These are phyloP conservation scores for Xylaria grammica DNA, from an alignment of 495 filamentous ascomycete species.

Conservation along the genomic window DNA sequence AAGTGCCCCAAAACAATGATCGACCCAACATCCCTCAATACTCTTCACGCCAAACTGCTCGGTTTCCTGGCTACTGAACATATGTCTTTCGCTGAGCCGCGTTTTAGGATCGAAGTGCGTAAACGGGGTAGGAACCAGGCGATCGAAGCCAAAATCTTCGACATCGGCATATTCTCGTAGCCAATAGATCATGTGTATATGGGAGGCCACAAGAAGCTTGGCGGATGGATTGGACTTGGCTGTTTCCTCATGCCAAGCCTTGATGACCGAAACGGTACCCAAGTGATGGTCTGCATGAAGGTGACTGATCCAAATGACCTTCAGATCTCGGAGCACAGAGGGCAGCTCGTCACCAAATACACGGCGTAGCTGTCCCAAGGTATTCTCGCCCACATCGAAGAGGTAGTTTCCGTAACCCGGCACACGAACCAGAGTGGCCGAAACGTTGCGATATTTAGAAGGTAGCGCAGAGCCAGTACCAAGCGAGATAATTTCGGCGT, in stretches of 20 bases:
- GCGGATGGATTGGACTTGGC: conserved; percentile 25
- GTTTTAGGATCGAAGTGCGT: conserved; percentile 15
- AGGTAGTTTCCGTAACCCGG: conserved; percentile 85
- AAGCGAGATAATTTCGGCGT: conserved; percentile 82
- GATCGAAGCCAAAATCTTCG: conserved; percentile 75
- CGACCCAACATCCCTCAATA: conserved; percentile 67
- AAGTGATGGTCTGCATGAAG: conserved; percentile 96
- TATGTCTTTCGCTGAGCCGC: conserved; percentile 6
- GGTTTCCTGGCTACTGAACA: conserved; percentile 28
- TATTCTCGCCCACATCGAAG: conserved; percentile 91
- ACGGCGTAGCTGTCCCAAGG: conserved; percentile 86
- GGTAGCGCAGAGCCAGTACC: conserved; percentile 90
- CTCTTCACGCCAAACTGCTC: conserved; percentile 45
- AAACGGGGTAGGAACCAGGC: conserved; percentile 37
- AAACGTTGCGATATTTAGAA: conserved; percentile 94
- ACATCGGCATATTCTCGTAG: conserved; percentile 77
- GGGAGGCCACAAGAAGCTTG: conserved; percentile 57
- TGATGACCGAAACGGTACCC: conserved; percentile 77
- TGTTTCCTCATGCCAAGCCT: conserved; percentile 71
- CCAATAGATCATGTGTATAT: conserved; percentile 70
- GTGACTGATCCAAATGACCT: conserved; percentile 92
- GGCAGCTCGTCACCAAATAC: conserved; percentile 67
- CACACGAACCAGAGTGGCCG: conserved; percentile 79
- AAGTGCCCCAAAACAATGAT: conserved; percentile 79
- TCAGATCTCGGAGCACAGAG: conserved; percentile 77